Conservation (phyloP, 371 early-diverging fungal genomes). For the Apophysomyces variabilis region DNA sequence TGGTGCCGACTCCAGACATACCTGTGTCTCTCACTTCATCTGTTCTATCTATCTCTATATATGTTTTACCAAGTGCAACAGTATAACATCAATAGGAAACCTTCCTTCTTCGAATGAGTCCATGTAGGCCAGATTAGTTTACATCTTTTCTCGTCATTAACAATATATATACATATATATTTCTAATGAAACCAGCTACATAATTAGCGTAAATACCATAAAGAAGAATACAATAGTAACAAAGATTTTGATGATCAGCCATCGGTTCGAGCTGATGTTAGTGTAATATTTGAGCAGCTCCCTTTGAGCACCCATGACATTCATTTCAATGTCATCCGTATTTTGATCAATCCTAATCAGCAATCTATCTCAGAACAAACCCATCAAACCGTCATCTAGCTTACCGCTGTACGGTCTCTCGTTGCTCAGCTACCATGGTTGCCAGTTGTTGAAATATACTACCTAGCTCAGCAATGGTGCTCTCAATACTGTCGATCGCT, state of each 20-base stretch:
- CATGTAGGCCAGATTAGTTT: too few species aligned
- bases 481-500: slow-evolving; percentile 95
- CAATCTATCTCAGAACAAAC: slow-evolving; percentile 13
- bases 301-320: slow-evolving; percentile 89
- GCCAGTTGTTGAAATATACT: slow-evolving; percentile 94
- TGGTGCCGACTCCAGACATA: too few species aligned
- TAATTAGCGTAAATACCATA: slow-evolving; percentile 47
- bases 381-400: neutral
- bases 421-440: slow-evolving; percentile 92
- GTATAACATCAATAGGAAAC: too few species aligned
- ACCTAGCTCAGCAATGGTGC: slow-evolving; percentile 97
- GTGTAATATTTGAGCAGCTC: slow-evolving; percentile 91
- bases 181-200: slow-evolving; percentile 26
- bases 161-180: neutral
- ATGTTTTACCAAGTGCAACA: too few species aligned
- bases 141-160: too few species aligned
- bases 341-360: slow-evolving; percentile 89
- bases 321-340: slow-evolving; percentile 89
- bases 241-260: slow-evolving; percentile 96
- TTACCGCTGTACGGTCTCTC: slow-evolving; percentile 91
- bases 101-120: too few species aligned
- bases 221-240: slow-evolving; percentile 76
- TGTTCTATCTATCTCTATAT: too few species aligned
- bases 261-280: slow-evolving; percentile 89
- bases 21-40: too few species aligned